Evolutionary conservation across 1,284 basidiomycete species (phyloP).

Genomic region (Hypsizygus ulmarius): DNA sequence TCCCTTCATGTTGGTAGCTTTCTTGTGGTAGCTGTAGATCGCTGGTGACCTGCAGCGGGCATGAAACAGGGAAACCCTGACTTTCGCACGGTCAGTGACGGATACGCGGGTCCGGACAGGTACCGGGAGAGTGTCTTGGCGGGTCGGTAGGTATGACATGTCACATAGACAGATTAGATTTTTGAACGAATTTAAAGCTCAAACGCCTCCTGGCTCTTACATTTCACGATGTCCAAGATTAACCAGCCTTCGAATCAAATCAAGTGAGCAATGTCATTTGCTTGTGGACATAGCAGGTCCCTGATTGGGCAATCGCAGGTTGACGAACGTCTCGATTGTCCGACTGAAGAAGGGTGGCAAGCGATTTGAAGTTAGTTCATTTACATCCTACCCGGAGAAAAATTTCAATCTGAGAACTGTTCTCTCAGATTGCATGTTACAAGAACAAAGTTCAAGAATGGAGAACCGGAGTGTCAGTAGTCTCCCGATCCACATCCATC

Average conservation of each 20-base stretch:
- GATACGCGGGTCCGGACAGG: background rate
- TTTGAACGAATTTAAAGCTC: background rate
- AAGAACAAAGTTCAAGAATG: constrained; percentile 99
- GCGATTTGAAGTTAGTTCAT: constrained; percentile 81
- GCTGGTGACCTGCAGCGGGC: background rate
- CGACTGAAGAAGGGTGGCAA: constrained; percentile 96
- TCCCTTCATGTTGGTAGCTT: constrained; percentile 65
- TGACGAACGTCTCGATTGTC: constrained; percentile 96
- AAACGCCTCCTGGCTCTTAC: constrained; percentile 6
- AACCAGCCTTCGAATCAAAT: constrained; percentile 87
- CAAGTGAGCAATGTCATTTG: constrained; percentile 48
- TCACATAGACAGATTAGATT: constrained; percentile 1
- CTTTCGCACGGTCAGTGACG: constrained; percentile 9
- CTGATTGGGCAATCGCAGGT: constrained; percentile 44
- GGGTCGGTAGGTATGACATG: background rate
- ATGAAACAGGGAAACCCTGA: constrained; percentile 13
- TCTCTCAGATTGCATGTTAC: constrained; percentile 91
- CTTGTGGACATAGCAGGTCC: background rate
- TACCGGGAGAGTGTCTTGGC: background rate
- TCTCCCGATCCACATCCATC: background rate
- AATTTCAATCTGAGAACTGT: background rate
- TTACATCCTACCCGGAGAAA: background rate
- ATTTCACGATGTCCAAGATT: constrained; percentile 47
- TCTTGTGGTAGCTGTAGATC: background rate
- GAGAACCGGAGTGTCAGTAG: constrained; percentile 81